Base-by-base conservation (phyloP, 129 eudicot species). In the Dittrichia graveolens region DNA sequence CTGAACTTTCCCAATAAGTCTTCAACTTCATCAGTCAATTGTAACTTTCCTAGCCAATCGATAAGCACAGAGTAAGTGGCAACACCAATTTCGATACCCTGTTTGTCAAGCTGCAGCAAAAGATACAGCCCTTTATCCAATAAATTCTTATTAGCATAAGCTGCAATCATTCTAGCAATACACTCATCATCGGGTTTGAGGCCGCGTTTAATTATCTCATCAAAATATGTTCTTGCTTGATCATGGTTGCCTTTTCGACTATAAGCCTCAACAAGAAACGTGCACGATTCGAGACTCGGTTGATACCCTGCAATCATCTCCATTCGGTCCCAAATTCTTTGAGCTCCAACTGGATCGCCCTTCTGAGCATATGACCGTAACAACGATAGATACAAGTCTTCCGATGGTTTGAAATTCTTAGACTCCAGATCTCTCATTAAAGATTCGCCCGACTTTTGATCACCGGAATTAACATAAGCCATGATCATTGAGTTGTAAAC, bases 11-110 rank as follows among this genome's bases (percentile, higher is more conserved):
- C 83, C 78, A 90, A 43, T 34, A 95, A 2, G 15, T 77, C 89
- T 78, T 95, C 97, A 16, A 84, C 97, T 71, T 95, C 99, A 60
- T 95, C 99, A 67, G 84, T 31, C 55, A 95, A 80, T 71, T 86
- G 84, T 85, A 95, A 48, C 72, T 86, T 82, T 69, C 83, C 63
- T 24, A 95, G 76, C 99, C 99, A 95, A 67, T 88, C 94, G n/a
- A 90, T 80, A 61, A 95, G 77, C 11, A 79, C 97, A 7, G 84
- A 38, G 63, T 86, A 95, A 37, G 97, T 91, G 16, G 78, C 82
- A 42, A 91, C 83, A 34, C 99, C 89, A 34, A 79, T 84, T 84
- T 84, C 87, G 12, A 79, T 77, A 0, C 97, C 97, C 14, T 85
- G 84, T 53, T 88, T 88, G 68, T 95, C 99, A 11, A 86, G 86